phyloP scores from a whole-genome alignment of 176 grass and related monocot genomes.

The Rhynchospora tenuis region DNA sequence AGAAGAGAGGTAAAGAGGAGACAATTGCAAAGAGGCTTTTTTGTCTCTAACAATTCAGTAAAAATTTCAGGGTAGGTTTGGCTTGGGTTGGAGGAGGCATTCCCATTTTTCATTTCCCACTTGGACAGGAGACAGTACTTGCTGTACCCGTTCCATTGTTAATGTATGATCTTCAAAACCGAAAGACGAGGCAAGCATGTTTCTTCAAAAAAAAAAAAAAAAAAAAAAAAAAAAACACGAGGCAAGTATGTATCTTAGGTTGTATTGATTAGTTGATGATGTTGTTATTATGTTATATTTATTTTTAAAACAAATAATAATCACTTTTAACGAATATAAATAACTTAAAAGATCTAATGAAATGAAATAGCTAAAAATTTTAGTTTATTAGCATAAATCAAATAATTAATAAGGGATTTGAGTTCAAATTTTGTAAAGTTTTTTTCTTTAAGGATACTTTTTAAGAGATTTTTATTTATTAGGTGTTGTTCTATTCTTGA shows the following conservation, averaged over 20 bases:
- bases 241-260: not conserved
- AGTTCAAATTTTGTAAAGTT: no score
- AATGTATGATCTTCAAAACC: not conserved
- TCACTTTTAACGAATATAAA: not conserved
- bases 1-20: not conserved
- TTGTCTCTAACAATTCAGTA: constrained; percentile 18
- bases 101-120: not conserved
- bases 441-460: no score
- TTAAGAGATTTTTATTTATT: no score
- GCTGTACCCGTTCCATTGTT: not conserved
- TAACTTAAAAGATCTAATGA: not conserved
- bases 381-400: no score
- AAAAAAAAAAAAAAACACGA: no score
- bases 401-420: no score
- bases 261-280: no score
- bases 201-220: no score
- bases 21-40: constrained; percentile 6
- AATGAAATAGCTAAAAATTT: not conserved
- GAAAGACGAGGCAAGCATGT: not conserved
- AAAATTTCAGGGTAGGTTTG: not conserved
- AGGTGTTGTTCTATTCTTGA: no score
- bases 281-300: no score
- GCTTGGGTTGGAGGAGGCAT: not conserved
- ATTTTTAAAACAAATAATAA: not conserved
- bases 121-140: not conserved